Conservation (phyloP, 2,329 filamentous ascomycete species). For the Akanthomyces dipterigenus region DNA sequence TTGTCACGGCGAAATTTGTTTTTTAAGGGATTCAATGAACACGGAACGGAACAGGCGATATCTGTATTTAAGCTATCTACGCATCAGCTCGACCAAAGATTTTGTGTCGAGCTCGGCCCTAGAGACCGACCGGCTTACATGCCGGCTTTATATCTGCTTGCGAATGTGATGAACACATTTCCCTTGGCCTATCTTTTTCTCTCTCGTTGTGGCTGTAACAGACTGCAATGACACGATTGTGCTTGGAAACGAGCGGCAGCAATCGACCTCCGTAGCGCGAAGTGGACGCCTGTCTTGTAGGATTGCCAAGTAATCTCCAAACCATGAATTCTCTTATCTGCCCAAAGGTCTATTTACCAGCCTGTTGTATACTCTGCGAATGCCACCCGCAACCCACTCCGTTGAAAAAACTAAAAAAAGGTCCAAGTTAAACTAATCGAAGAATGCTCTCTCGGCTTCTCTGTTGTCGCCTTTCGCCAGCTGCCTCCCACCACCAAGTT, state of each 20-base stretch:
- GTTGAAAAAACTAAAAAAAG: neutral
- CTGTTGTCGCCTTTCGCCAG: no score
- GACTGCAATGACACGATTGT: conserved; percentile 5
- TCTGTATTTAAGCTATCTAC: conserved; percentile 40
- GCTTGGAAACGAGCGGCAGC: conserved; percentile 8
- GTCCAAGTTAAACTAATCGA: neutral
- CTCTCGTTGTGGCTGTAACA: neutral
- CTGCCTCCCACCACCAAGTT: no score
- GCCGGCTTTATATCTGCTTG: conserved; percentile 46
- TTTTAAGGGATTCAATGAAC: conserved; percentile 22
- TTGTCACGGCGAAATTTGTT: conserved; percentile 34
- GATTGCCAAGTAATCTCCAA: neutral
- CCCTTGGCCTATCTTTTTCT: conserved; percentile 12
- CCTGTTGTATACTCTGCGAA: neutral
- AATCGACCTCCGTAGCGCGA: neutral
- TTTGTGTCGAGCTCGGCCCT: conserved; percentile 58
- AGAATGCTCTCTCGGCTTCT: no score
- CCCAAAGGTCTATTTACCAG: neutral
- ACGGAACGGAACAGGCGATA: conserved; percentile 24
- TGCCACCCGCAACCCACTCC: neutral
- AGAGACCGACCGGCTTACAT: conserved; percentile 64
- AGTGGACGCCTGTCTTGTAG: neutral
- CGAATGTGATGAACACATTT: conserved; percentile 31
- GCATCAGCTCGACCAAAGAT: conserved; percentile 45
- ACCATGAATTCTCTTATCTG: neutral